Base-by-base conservation (phyloP, 495 filamentous ascomycete genomes). In the Penicillium arizonense region DNA sequence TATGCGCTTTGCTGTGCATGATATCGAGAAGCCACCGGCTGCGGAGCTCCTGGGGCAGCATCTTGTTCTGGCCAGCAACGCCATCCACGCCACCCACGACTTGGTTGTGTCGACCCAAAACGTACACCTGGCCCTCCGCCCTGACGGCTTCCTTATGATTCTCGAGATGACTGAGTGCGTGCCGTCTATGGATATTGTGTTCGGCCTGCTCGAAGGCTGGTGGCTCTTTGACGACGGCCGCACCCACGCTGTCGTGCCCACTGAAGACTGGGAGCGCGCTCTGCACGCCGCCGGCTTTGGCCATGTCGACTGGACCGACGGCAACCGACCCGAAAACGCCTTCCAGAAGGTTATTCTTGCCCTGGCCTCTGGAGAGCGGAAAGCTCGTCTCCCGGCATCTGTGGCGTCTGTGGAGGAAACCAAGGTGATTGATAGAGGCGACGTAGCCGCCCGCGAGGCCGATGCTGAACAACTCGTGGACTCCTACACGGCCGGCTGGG, bases 181-280 rank as follows among this genome's bases (percentile, higher is more conserved):
- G 2, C 52, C 42, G 24, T 80, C 71, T 68, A 58, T 73, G 3
- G 76, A 79, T 47, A 12, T 78, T 1, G 63, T 78, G 21, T 80
- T 75, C 42, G 78, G 78, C 1, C 53, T 75, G 2, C 56, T 82
- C 0, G 72, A 78, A 16, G 78, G 79, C 6, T 83, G 80, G 80
- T 82, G 79, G 79, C 60, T 75, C 12, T 76, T 76, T 13, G 68
- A 71, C 4, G 79, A 83, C 55, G 77, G 78, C 3, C 71, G 77
- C 0, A 49, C 36, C 3, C 77, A 83, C 56, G 76, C 76, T 0
- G 47, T 82, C 6, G 59, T 67, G 0, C 48, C 59, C 13, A 57
- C 67, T 24, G 21, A 43, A 0, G 44, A 47, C 2, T 81, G 78
- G 79, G 58, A 76, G 26, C 26, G 34, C 0, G 65, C 64, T 10